Evolutionary conservation across 2,329 filamentous ascomycete genomes (phyloP).

Genomic region (Polytolypa hystricis): DNA sequence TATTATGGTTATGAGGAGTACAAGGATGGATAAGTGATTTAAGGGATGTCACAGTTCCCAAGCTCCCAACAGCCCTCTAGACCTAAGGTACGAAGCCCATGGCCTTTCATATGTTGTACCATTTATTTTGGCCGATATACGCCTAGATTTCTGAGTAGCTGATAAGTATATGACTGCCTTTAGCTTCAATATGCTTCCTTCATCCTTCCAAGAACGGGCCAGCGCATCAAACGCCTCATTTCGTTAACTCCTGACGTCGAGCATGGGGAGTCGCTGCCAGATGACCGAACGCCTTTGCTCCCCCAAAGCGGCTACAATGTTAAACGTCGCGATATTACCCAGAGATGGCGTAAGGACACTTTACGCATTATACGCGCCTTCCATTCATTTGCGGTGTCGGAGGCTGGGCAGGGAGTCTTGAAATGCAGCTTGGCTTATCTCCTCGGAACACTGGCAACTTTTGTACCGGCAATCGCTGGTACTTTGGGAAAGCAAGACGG

Average conservation of each 20-base stretch:
- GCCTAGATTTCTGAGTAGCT: no score
- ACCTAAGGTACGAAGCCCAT: no score
- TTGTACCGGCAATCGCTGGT: constrained; percentile 59
- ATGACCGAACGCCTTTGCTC: constrained; percentile 28
- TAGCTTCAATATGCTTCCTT: constrained; percentile 75
- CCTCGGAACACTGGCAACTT: constrained; percentile 75
- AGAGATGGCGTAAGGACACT: constrained; percentile 17
- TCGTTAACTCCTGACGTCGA: constrained; percentile 62
- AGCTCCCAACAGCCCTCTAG: no score
- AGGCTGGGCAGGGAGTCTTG: constrained; percentile 66
- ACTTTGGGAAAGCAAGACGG: constrained; percentile 76
- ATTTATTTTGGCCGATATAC: no score
- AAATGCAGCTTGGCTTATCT: constrained; percentile 89
- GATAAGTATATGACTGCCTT: no score
- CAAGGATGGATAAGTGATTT: no score
- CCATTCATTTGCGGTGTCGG: constrained; percentile 55
- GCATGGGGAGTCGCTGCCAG: constrained; percentile 23
- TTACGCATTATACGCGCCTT: constrained; percentile 30
- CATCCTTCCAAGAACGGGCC: constrained; percentile 74
- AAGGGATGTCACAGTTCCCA: no score
- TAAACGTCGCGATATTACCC: constrained; percentile 8
- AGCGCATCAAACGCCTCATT: constrained; percentile 69
- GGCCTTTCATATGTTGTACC: no score
- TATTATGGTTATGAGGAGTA: no score
- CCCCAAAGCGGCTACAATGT: constrained; percentile 11